Evolutionary conservation across 768 basidiomycete species (phyloP), one percentile per base, ranked within the genome.

Genomic region (Lactarius tabidus): DNA sequence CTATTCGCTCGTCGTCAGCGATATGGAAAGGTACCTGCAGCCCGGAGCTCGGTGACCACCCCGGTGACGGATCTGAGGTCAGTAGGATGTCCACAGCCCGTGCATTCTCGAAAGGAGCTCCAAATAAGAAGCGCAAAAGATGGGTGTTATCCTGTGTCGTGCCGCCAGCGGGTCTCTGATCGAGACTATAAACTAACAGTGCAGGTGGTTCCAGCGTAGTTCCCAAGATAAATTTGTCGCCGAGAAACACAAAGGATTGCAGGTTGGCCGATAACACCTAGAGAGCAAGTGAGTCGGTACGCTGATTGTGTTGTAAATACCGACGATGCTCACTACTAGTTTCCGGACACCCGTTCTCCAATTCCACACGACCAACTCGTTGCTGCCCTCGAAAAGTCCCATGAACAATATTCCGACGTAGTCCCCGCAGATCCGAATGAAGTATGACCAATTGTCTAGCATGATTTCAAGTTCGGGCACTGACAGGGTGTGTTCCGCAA

Each of bases 1-100:
- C 33, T 26, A 58, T 35, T 10, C 53, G 62, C 18, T 70, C 63
- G 18, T 65, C 41, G 15, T 53, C 7, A 23, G 64, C 43, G 23
- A 43, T 57, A 41, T 60, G 57, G 59, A 70, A 70, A 10, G 69
- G 77, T 77, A 83, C 55, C 35, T 55, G 57, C 63, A 64, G 29
- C 29, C 38, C 20, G 23, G 51, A 35, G 28, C 26, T 41, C 23
- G 63, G 23, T 36, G 26, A 54, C 66, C 69, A 67, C 26, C 23
- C 23, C 7, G 65, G 41, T 23, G 62, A 61, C n/a, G 67, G 65
- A 57, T 65, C 65, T 4, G 59, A 69, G 9, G 60, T 38, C 9
- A 70, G 59, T 12, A 18, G 10, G 41, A 69, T 31, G 17, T 18
- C 9, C 38, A 26, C 2, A 20, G 14, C 6, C 18, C 2, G 26